Evolutionary conservation across 495 filamentous ascomycete species (phyloP), one percentile per base, ranked within the genome.

Genomic region (Lichenothelia convexa): DNA sequence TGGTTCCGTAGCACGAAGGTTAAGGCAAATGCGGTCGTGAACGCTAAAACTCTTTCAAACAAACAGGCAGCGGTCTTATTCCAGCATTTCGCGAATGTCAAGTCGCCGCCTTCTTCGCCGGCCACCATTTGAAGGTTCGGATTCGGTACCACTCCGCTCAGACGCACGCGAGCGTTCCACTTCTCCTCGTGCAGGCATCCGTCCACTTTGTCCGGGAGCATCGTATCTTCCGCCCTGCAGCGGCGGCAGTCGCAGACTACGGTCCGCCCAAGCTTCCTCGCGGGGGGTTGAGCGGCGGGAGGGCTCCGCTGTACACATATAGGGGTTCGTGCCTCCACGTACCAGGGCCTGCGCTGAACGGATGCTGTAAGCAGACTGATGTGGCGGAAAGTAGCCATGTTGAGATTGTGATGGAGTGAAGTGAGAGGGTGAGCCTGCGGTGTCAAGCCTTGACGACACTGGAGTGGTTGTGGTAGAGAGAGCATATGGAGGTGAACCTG

Each of bases 81-180:
- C 35, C 13, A 38, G 35, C 13, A 38, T 26, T 8, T 38, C 35
- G 19, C 16, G 27, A 11, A 38, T 38, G 23, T 38, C 35, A 18
- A 38, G 35, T 18, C 35, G 6, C 16, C 35, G 27, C 19, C 35
- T 12, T 30, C n/a, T 38, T 38, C 19, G 35, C 18, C 4, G 7
- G 22, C 20, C 29, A 22, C 15, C 21, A 26, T 18, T 26, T 16
- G 9, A 20, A 26, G 12, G 35, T 38, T 13, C 24, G 13, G 4
- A 11, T 19, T 16, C 24, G 9, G 24, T 13, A 11, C 24, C 24
- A 9, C 15, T 29, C 24, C 15, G 24, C 24, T 29, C 24, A 11
- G 24, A 29, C 24, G 9, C 24, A 11, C 24, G 24, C 24, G 9
- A 13, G 24, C 24, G 24, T 13, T 11, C 24, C 24, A 13, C 24